These are phyloP conservation scores for Boeremia exigua DNA, from an alignment of 2,329 filamentous ascomycete species.

Conservation along the genomic window DNA sequence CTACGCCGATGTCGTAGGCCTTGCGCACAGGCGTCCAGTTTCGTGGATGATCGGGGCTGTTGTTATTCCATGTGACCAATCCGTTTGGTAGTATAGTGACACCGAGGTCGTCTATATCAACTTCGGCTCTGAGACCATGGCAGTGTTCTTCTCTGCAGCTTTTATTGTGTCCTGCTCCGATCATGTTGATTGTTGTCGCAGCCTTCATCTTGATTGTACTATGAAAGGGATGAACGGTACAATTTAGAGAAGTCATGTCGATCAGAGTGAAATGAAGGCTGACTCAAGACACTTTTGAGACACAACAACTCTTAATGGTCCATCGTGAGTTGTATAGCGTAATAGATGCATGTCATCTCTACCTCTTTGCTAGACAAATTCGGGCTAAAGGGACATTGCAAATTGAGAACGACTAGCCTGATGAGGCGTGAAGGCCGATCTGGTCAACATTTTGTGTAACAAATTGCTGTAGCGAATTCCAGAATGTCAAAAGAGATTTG, in stretches of 20 bases:
- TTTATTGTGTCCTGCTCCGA: background rate
- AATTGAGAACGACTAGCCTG: background rate
- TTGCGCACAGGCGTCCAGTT: conserved; percentile 1
- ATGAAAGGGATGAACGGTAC: background rate
- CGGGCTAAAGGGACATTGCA: background rate
- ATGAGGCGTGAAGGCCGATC: background rate
- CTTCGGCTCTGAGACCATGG: background rate
- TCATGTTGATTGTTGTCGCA: background rate
- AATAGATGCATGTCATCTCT: background rate
- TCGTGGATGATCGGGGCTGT: background rate
- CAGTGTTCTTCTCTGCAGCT: background rate
- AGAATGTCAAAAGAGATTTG: background rate
- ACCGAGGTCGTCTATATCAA: background rate
- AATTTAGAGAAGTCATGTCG: background rate
- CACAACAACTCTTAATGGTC: background rate
- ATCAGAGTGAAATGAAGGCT: background rate
- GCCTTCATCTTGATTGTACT: background rate
- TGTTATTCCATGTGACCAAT: background rate
- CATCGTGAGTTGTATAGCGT: background rate
- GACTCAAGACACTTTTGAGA: background rate
- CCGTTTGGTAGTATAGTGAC: background rate
- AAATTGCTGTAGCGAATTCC: background rate
- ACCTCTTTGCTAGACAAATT: background rate
- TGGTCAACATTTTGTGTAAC: background rate
- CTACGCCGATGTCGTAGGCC: background rate